Base-by-base conservation (phyloP, 306 rosid species). In the Corylus americana region DNA sequence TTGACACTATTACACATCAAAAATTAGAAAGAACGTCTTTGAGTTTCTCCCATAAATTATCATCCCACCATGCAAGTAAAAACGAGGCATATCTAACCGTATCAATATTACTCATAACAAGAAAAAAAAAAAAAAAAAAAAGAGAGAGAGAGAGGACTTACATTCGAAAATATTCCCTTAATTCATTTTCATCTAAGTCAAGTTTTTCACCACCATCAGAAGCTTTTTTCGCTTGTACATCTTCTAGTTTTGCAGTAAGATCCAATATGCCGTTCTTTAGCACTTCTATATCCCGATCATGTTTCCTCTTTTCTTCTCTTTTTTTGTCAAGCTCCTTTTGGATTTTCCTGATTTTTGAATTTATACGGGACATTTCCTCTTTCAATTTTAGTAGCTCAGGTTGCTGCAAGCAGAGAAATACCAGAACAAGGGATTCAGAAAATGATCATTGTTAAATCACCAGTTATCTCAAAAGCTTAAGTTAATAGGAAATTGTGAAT, bases 301-400 rank as follows among this genome's bases (percentile, higher is more conserved):
- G 97, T 80, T 78, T 90, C 78, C 80, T 81, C 87, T 86, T 88
- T 66, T 90, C 94, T 75, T 87, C 89, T 63, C 50, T 88, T 85
- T 88, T 96, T 72, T 76, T 90, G 17, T 80, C 94, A 78, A 93
- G 94, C 77, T 96, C 98, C 78, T 89, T 90, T 83, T 74, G 87
- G 76, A 84, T 88, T 85, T 87, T 93, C 82, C 90, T 91, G 18
- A 90, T 93, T 91, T 96, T 96, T 58, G 93, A 82, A 85, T 74
- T 90, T 84, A 96, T 91, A 55, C 98, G 99, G 79, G 90, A 78
- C 90, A 88, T 89, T 85, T 96, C 99, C 91, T 96, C 98, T 86
- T 93, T 93, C 85, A 93, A 84, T 83, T 96, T 96, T 73, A 91
- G 87, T 81, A 93, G 98, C 83, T 90, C 96, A 22, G 99, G 99